Percentiles rank a stretch among this genome's conserved stretches.
These are phyloP conservation scores for Metrosideros polymorpha DNA, from an alignment of 441 rosid genomes.

Conservation along the genomic window DNA sequence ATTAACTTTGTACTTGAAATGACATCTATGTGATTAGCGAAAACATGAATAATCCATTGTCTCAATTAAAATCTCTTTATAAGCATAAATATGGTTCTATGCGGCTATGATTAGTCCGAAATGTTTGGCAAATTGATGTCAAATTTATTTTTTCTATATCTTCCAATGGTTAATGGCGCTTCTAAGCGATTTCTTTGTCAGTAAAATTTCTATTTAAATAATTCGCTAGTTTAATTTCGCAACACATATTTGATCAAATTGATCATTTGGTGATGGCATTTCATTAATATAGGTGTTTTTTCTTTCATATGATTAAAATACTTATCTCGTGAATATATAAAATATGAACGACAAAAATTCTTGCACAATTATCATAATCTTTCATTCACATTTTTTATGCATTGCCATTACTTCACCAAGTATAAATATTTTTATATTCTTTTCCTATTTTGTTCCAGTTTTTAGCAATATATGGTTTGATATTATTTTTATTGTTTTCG, in stretches of 20 bases:
- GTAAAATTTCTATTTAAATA: not conserved
- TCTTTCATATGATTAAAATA: not conserved
- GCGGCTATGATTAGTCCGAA: not conserved
- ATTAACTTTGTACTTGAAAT: not conserved
- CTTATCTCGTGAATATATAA: not conserved
- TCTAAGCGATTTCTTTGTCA: fast-evolving
- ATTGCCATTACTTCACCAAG: not conserved
- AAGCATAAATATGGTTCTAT: not conserved
- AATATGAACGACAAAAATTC: not conserved
- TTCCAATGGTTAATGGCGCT: not conserved
- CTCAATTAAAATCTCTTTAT: not conserved
- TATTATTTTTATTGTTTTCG: not conserved
- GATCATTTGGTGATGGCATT: not conserved
- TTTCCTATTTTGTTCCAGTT: not conserved
- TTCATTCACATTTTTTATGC: not conserved
- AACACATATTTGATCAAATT: not conserved
- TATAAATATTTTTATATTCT: not conserved
- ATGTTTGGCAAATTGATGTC: not conserved
- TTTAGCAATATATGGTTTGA: not conserved
- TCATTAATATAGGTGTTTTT: not conserved
- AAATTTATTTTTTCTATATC: not conserved
- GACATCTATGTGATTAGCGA: not conserved
- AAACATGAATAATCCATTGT: not conserved
- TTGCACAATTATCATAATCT: not conserved
- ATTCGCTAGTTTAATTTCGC: not conserved